A percentile compares a stretch with the other conserved stretches of the same genome.
Evolutionary conservation across 202 grass and related monocot genomes (phyloP).

Genomic region (Elaeis oleifera): DNA sequence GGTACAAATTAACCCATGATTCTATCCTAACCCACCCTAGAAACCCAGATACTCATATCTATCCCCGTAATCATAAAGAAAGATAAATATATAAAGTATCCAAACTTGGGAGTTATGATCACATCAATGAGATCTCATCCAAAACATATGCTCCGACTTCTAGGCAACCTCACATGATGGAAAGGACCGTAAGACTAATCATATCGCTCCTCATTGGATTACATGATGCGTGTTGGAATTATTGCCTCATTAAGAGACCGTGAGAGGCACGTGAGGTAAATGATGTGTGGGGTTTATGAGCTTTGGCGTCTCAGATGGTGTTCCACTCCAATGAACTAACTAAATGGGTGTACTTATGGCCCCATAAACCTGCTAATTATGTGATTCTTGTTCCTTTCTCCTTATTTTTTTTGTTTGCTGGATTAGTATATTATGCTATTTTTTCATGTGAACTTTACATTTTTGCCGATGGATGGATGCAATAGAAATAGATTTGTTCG

Average conservation of each 20-base stretch:
- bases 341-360: background rate
- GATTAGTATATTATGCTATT: background rate
- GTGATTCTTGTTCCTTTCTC: background rate
- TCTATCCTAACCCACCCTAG: background rate
- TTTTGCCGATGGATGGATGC: background rate
- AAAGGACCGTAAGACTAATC: background rate
- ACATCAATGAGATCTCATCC: background rate
- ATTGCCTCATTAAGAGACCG: background rate
- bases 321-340: too few species aligned
- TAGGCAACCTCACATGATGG: background rate
- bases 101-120: background rate
- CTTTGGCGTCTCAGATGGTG: background rate
- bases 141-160: background rate
- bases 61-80: constrained; percentile 2
- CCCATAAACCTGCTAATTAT: background rate
- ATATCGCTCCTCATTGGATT: background rate
- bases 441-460: background rate
- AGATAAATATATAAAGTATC: background rate
- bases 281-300: background rate
- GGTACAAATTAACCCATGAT: background rate
- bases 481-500: background rate
- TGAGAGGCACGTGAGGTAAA: background rate
- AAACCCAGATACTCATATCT: background rate
- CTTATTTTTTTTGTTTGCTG: background rate
- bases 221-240: background rate